Conservation (phyloP, 169 alveolate genomes). For the Eimeria maxima region DNA sequence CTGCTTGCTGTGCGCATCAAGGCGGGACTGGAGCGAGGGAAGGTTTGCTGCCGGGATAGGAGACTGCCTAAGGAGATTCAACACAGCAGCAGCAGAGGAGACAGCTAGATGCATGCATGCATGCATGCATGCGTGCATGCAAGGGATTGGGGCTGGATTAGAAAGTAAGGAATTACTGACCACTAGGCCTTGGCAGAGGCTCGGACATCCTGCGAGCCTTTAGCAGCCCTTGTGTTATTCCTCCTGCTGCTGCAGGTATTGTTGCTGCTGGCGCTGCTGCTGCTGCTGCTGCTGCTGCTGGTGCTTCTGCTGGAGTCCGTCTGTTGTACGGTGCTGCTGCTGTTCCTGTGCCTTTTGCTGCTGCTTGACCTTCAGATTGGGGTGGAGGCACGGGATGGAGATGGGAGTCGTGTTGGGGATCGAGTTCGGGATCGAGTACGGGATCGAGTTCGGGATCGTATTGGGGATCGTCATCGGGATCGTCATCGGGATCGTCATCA, state of each 20-base stretch:
- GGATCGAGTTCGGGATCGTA: too few relatives aligned
- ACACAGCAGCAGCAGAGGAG: not conserved
- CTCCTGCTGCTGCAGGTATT: not conserved
- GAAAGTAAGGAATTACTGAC: not conserved
- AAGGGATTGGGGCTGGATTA: not conserved
- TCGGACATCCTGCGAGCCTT: conserved; percentile 15
- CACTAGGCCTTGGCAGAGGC: not conserved
- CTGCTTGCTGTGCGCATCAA: conserved; percentile 20
- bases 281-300: conserved; percentile 23
- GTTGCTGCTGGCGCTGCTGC: not conserved
- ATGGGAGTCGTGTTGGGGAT: too few relatives aligned
- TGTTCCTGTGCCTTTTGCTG: not conserved
- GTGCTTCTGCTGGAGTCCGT: not conserved
- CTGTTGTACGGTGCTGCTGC: too few relatives aligned
- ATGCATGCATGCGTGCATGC: not conserved
- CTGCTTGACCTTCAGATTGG: not conserved
- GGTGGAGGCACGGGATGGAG: too few relatives aligned
- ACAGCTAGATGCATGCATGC: not conserved
- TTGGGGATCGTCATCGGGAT: too few relatives aligned
- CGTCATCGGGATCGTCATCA: not conserved
- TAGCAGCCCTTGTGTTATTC: not conserved
- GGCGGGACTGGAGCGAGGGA: conserved; percentile 45
- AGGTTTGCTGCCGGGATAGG: not conserved
- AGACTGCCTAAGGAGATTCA: not conserved
- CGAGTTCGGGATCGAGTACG: too few relatives aligned